Conservation (phyloP, 305 asterid genomes). For the Rubia tinctorum region DNA sequence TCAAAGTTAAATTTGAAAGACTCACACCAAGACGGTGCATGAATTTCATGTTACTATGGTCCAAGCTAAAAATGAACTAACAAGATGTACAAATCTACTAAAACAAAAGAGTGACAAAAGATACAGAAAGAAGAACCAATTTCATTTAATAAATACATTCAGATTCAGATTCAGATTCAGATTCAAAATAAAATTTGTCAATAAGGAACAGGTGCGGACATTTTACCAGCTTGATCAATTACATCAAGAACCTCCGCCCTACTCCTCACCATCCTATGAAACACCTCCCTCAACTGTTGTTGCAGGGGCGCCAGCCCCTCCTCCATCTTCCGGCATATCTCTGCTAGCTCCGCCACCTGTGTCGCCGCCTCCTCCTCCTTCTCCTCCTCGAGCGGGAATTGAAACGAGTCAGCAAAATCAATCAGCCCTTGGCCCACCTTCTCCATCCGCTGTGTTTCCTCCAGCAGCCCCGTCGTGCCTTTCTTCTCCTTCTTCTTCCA, state of each 20-base stretch:
- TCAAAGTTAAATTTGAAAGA: too few relatives aligned
- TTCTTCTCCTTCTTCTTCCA: conserved; percentile 93
- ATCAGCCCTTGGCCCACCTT: conserved; percentile 47
- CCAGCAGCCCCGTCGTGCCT: conserved; percentile 60
- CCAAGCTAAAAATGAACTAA: too few relatives aligned
- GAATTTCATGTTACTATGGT: too few relatives aligned
- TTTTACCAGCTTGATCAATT: conserved; percentile 62
- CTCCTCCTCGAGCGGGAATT: conserved; percentile 73
- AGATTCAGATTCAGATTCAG: too few relatives aligned
- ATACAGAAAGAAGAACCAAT: neutral
- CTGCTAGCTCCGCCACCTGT: conserved; percentile 65
- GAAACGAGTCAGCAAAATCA: conserved; percentile 54
- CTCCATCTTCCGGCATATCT: conserved; percentile 68
- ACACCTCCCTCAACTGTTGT: conserved; percentile 74
- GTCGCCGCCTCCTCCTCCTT: conserved; percentile 45
- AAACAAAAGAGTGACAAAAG: too few relatives aligned
- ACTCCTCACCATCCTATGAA: conserved; percentile 90
- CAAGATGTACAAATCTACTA: too few relatives aligned
- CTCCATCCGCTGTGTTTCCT: conserved; percentile 79
- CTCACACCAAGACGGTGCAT: too few relatives aligned
- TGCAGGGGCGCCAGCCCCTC: conserved; percentile 76
- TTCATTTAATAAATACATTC: neutral
- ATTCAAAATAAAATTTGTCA: conserved; percentile 20
- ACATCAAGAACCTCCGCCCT: conserved; percentile 76
- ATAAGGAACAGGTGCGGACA: conserved; percentile 56